These are phyloP conservation scores for Clitopilus passeckerianus DNA, from an alignment of 768 basidiomycete genomes.

Conservation along the genomic window DNA sequence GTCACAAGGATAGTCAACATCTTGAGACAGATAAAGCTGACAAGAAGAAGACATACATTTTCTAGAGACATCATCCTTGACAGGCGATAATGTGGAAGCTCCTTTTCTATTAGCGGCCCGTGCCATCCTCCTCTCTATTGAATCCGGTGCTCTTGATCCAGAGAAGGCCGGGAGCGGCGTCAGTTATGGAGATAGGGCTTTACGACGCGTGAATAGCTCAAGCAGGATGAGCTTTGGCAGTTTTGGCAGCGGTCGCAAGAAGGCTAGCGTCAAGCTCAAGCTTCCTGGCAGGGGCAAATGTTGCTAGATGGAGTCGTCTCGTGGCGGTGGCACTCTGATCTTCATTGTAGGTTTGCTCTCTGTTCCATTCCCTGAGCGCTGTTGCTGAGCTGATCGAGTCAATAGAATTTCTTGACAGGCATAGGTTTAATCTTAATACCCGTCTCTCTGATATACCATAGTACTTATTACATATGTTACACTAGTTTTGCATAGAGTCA, in stretches of 20 bases:
- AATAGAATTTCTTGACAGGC: background rate
- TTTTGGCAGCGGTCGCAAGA: slow-evolving; percentile 60
- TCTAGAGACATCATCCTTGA: slow-evolving; percentile 87
- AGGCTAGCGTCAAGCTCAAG: slow-evolving; percentile 56
- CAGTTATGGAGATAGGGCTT: slow-evolving; percentile 91
- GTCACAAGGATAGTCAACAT: slow-evolving; percentile 11
- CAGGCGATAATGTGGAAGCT: slow-evolving; percentile 90
- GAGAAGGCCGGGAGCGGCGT: slow-evolving; percentile 95
- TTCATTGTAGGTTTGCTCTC: background rate
- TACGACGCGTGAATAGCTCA: slow-evolving; percentile 88
- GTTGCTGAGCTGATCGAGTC: background rate
- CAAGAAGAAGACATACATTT: slow-evolving; percentile 75
- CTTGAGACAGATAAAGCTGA: slow-evolving; percentile 2
- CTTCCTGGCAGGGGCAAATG: slow-evolving; percentile 43
- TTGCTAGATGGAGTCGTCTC: slow-evolving; percentile 39
- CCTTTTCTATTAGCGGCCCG: slow-evolving; percentile 88
- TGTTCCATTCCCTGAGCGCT: background rate
- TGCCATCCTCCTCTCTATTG: slow-evolving; percentile 85
- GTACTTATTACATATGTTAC: background rate
- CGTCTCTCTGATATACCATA: background rate
- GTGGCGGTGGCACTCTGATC: background rate
- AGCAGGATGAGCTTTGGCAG: slow-evolving; percentile 85
- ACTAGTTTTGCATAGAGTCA: background rate
- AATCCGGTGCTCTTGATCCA: slow-evolving; percentile 86
- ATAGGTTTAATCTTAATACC: background rate